Base-by-base conservation (phyloP, 306 rosid species). In the Medicago ruthenica region DNA sequence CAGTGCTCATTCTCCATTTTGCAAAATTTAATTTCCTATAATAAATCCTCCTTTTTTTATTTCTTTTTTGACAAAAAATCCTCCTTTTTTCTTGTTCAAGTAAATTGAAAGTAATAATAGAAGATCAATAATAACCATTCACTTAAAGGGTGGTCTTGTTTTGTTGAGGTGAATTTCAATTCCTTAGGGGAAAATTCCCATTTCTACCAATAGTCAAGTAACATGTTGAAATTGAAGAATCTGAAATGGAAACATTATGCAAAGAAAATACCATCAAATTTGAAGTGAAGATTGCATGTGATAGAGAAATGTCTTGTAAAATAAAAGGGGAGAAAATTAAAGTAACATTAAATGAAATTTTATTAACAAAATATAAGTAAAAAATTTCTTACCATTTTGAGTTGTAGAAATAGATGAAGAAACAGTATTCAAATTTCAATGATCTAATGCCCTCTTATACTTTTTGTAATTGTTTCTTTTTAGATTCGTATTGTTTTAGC, bases 1-100 rank as follows among this genome's bases (percentile, higher is more conserved):
- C 86, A 82, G 0, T 79, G 70, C 36, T 78, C 71, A 53, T 83
- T 81, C 27, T 79, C 82, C 77, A 71, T 75, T 18, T 71, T 66
- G 66, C 36, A 20, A 57, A 1, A 8, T 21, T 20, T 4, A 51
- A 41, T 55, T 57, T 57, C 2, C n/a, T 57, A 57, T 57, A 57
- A 57, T 16, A 53, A 9, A 31, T 3, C 2, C 22, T 8, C 31
- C 22, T 37, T 63, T 6, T 15, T 45, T 44, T 16, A 10, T 9
- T 16, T 27, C 14, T 13, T 6, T 8, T 14, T 60, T 60, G 14
- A 0, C 12, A 13, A 60, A 27, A 60, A 60, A 54, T 8, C 22
- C 27, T 18, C 27, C 60, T 55, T 15, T 50, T 8, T 50, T 48
- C 36, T 51, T 73, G 69, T 44, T 24, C 39, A 67, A 37, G 24